Evolutionary conservation across 768 basidiomycete genomes (phyloP), one percentile per base, ranked within the genome.

Genomic region (Suillus discolor): DNA sequence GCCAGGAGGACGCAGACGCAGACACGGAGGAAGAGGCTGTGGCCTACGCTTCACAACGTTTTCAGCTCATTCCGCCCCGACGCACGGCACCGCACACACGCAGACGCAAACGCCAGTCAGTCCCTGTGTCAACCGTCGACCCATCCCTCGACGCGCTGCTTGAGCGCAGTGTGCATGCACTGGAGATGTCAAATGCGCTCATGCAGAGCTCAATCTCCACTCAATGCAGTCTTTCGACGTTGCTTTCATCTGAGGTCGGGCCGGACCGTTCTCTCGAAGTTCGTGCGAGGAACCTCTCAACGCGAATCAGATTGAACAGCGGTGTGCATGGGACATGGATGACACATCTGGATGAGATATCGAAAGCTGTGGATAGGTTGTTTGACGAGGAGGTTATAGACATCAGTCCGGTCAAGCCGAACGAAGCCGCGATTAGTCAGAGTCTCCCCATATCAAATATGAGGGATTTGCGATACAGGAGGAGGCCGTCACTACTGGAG

Each of bases 131-230:
- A 55, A 23, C 39, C 11, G 45, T 79, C 59, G 88, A 90, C 73
- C 84, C 85, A 15, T 87, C 84, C 70, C 83, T 93, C 34, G 93
- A 94, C 75, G 84, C 89, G n/a, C 80, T 94, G 18, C 83, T 94
- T 2, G 91, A 87, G 65, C 87, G 93, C 67, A 93, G 91, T 68
- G 91, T 94, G 16, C 88, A 93, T 76, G 93, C 93, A 1, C 81
- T 95, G 11, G 93, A 94, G 74, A 88, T 93, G 82, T 94, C 93
- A 6, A 94, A 94, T 65, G 84, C 87, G 3, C 80, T 94, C 13
- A 80, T 95, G 55, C 89, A 92, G 72, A 88, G 87, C 15, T 90
- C 90, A 25, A 89, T 93, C 70, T 85, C 88, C 47, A 89, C 92
- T 0, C 89, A 90, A 67, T 82, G 87, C 15, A 85, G 79, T 41